Percentiles rank a stretch among this genome's conserved stretches.
Conservation (phyloP, 306 rosid species). For the Corylus heterophylla region DNA sequence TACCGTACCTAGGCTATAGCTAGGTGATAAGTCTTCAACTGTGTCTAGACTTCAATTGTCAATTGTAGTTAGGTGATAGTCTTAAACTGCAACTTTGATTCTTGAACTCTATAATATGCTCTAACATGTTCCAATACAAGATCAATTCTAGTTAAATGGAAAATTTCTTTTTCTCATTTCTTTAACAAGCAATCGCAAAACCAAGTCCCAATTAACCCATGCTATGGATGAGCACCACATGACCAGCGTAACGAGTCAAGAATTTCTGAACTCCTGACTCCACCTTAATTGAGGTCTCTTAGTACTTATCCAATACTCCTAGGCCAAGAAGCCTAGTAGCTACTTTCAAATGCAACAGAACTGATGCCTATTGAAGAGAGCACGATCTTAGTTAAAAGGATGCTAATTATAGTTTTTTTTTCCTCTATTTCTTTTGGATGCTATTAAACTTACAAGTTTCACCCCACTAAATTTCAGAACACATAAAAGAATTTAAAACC, state of each 20-base stretch:
- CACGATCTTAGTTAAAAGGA: background rate
- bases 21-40: no score
- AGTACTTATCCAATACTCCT: background rate
- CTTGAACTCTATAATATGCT: no score
- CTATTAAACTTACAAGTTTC: background rate
- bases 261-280: background rate
- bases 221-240: background rate
- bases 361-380: background rate
- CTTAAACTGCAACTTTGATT: no score
- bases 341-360: background rate
- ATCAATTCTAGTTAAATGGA: background rate
- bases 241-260: background rate
- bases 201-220: background rate
- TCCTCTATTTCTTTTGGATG: background rate
- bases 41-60: no score
- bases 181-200: background rate
- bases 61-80: no score
- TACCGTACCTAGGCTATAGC: no score
- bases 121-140: background rate
- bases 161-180: background rate
- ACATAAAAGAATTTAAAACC: background rate
- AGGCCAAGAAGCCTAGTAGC: background rate
- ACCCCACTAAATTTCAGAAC: background rate
- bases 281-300: background rate
- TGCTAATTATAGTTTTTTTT: background rate